Percentiles rank a stretch among this genome's conserved stretches.
Evolutionary conservation across 345 rosid genomes (phyloP).

Genomic region (Aquilaria yunnanensis): DNA sequence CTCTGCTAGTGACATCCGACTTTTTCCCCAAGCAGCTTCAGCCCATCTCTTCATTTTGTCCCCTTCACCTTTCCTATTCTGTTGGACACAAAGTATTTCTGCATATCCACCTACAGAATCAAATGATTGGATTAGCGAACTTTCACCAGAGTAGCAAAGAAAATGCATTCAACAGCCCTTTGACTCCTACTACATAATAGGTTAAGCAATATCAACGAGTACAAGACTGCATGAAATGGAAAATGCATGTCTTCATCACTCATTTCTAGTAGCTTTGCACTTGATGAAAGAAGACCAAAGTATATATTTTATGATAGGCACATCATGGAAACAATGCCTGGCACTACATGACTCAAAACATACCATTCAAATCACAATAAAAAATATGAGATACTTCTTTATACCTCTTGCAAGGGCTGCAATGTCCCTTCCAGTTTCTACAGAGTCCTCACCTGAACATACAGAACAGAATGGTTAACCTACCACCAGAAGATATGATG

Average conservation of each 20-base stretch:
- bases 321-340: too few species aligned
- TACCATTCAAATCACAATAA: neutral
- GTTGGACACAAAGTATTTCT: slow-evolving; percentile 61
- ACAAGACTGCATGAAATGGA: too few species aligned
- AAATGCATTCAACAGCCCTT: neutral
- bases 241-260: too few species aligned
- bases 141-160: neutral
- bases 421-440: slow-evolving; percentile 37
- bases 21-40: slow-evolving; percentile 66
- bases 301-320: too few species aligned
- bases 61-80: slow-evolving; percentile 73
- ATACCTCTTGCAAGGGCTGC: slow-evolving; percentile 84
- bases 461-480: slow-evolving; percentile 6
- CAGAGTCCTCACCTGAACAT: slow-evolving; percentile 22
- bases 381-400: neutral
- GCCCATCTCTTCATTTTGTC: slow-evolving; percentile 86
- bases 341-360: too few species aligned
- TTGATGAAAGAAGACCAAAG: too few species aligned
- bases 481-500: neutral
- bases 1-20: slow-evolving; percentile 50
- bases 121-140: neutral
- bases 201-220: too few species aligned
- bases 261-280: too few species aligned
- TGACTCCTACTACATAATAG: neutral
- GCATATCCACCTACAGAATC: slow-evolving; percentile 63